Percentiles rank a stretch among this genome's conserved stretches.
Evolutionary conservation across 2,329 filamentous ascomycete genomes (phyloP).

Genomic region (Neophaeococcomyces aloes): DNA sequence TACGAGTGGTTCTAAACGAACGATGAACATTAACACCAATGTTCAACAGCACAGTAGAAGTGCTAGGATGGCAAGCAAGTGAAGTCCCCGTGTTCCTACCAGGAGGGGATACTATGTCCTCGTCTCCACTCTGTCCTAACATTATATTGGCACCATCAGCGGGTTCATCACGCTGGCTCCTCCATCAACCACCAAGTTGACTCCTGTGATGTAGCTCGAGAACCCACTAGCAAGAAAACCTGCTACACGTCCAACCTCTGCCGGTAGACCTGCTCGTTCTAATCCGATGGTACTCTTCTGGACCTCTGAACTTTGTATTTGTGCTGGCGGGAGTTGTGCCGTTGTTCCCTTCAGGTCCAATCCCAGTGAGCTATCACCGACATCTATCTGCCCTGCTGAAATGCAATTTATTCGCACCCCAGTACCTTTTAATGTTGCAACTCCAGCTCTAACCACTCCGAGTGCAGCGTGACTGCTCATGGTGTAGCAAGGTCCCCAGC

Average conservation of each 20-base stretch:
- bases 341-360: constrained; percentile 41
- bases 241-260: constrained; percentile 50
- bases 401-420: constrained; percentile 25
- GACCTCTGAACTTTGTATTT: constrained; percentile 41
- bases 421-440: constrained; percentile 22
- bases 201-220: constrained; percentile 51
- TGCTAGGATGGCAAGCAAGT: no score
- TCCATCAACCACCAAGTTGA: constrained; percentile 53
- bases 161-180: constrained; percentile 41
- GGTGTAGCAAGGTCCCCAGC: constrained; percentile 52
- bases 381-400: constrained; percentile 22
- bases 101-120: no score
- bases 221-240: constrained; percentile 55
- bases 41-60: no score
- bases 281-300: constrained; percentile 46
- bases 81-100: no score
- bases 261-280: constrained; percentile 47
- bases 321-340: constrained; percentile 46
- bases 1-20: no score
- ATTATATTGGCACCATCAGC: constrained; percentile 31
- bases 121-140: no score
- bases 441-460: constrained; percentile 42
- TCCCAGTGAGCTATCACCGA: constrained; percentile 21
- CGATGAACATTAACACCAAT: no score
- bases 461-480: constrained; percentile 52